Base-by-base conservation (phyloP, 495 filamentous ascomycete species). In the Annulohypoxylon moriforme region DNA sequence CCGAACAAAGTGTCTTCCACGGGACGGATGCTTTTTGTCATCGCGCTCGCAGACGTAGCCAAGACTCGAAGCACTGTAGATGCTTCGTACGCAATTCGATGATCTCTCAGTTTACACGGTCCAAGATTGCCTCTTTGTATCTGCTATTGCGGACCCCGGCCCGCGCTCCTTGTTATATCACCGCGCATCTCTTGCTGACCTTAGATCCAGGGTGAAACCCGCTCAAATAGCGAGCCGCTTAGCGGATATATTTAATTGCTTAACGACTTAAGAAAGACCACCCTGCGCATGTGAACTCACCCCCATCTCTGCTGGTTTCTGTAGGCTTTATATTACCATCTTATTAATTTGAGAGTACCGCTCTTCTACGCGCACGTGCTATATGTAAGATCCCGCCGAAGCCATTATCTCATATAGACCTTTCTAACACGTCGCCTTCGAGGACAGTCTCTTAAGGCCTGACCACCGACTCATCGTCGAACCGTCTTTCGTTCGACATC, bases 221-320 rank as follows among this genome's bases (percentile, higher is more conserved):
- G n/a, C 60, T 52, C 66, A 58, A 59, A 56, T 40, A 69, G 55
- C 47, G 56, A 52, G 29, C 47, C 66, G 25, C 25, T 60, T 40
- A 20, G 67, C 68, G 66, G 44, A 58, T 76, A 58, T 76, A 58
- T 76, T 75, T 76, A 76, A 69, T 64, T 71, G 53, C 47, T 61
- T 16, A 31, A 22, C 38, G 31, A 2, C 40, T 36, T 62, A 49
- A 36, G 47, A 52, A 36, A 56, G 33, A 33, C 18, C 33, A 50
- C 25, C 38, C 52, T 64, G 68, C 36, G 58, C 58, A 67, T 69
- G 47, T 67, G 68, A 67, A 57, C 46, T 58, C 59, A 52, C 11
- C 44, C 40, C 60, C 31, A 65, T 69, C 52, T 71, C 42, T 50
- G 36, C 34, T 60, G 27, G 36, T 40, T 31, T 40, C 33, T 58